These are phyloP conservation scores for Penstemon newberryi DNA, from an alignment of 257 asterid species.

Conservation along the genomic window DNA sequence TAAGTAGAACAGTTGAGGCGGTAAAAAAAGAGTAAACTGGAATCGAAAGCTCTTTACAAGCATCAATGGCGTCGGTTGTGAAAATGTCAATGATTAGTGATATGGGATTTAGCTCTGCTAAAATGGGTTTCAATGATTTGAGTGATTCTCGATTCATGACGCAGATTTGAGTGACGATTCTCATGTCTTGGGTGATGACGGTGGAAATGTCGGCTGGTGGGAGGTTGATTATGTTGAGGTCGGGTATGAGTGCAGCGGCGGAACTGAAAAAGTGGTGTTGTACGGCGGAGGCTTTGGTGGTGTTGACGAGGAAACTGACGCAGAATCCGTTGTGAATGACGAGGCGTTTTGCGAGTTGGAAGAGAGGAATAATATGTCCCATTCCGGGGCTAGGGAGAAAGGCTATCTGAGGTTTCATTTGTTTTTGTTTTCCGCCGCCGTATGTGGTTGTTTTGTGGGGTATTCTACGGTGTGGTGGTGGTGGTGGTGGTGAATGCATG, in stretches of 20 bases:
- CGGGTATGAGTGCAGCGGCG: conserved; percentile 16
- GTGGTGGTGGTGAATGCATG: not conserved
- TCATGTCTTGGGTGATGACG: conserved; percentile 28
- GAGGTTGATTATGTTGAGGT: conserved; percentile 35
- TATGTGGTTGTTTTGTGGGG: not conserved
- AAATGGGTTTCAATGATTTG: conserved; percentile 22
- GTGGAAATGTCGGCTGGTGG: conserved; percentile 40
- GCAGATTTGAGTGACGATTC: conserved; percentile 24
- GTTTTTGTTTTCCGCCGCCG: not conserved
- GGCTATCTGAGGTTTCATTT: conserved; percentile 33
- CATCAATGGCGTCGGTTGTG: conserved; percentile 41
- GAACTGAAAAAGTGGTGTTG: conserved; percentile 34
- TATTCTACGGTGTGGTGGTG: not conserved
- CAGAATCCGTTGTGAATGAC: conserved; percentile 28
- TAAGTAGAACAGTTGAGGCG: conserved; percentile 30
- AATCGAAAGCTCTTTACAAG: conserved; percentile 33
- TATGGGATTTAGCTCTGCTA: conserved; percentile 13
- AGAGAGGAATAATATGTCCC: conserved; percentile 47
- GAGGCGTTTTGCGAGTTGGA: conserved; percentile 44
- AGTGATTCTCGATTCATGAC: conserved; percentile 34
- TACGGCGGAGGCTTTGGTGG: conserved; percentile 41
- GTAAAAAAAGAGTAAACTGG: conserved; percentile 45
- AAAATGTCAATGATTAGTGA: conserved; percentile 42
- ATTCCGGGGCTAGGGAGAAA: conserved; percentile 52
- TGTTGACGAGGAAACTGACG: conserved; percentile 42